Base-by-base conservation (phyloP, 352 stramenopile genomes). In the Aphanomyces invadans region DNA sequence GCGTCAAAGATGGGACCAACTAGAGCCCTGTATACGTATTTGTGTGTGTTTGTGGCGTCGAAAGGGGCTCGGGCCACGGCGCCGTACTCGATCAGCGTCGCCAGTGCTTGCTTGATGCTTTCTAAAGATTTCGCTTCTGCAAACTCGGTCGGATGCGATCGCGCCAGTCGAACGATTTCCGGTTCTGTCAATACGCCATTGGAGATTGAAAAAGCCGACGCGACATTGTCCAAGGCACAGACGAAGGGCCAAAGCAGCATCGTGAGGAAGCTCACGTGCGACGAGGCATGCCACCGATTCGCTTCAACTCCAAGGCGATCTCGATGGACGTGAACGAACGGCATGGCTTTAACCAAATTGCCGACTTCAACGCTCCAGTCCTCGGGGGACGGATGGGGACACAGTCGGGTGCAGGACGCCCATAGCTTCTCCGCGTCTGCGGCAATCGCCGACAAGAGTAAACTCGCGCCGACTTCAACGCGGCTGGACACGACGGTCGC, bases 181-280 rank as follows among this genome's bases (percentile, higher is more conserved):
- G 25, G 21, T 29, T 57, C 49, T 26, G 36, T 28, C 31, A 17
- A 21, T 32, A 2, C 11, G 11, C 2, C 25, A 19, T n/a, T 33
- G 11, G 11, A 19, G 3, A 2, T 52, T 21, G 21, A 64, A 23
- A 10, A 5, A 32, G 33, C 23, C 31, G 21, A 64, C 4, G 36
- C 36, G 21, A 72, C 68, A 9, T 65, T 19, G 23, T 21, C 53
- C 32, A 92, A 65, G 53, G 83, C 84, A 71, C 92, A 82, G 45
- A 90, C 74, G 21, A 95, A 88, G 42, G 86, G 83, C 78, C 81
- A 88, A 32, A 85, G 73, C 25, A 95, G 68, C 53, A 79, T 86
- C 33, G 89, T 57, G 33, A 81, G 73, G 38, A 95, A 90, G 61
- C 75, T 71, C 26, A 78, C 70, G 26, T 82, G 70, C 46, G 78